These are phyloP conservation scores for Nicotiana noctiflora DNA, from an alignment of 257 asterid species.

Conservation along the genomic window DNA sequence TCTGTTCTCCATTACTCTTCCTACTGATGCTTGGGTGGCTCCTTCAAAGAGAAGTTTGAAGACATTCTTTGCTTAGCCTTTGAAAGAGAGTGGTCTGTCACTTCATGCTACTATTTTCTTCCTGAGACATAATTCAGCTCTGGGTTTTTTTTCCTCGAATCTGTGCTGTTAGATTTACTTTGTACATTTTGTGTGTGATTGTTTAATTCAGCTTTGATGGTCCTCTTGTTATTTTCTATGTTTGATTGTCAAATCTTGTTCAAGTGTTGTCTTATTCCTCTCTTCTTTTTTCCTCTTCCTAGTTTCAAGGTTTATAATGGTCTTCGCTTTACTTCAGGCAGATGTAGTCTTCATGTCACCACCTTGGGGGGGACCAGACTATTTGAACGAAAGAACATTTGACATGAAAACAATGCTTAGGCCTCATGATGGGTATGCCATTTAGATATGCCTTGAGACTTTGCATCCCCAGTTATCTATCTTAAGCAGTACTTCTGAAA, in stretches of 20 bases:
- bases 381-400: conserved; percentile 56
- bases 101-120: background rate
- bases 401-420: conserved; percentile 74
- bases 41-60: background rate
- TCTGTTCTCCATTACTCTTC: background rate
- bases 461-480: background rate
- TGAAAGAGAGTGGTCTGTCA: background rate
- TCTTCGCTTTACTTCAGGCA: conserved; percentile 45
- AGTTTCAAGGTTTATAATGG: background rate
- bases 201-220: background rate
- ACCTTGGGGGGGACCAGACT: conserved; percentile 99
- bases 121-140: background rate
- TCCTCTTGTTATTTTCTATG: background rate
- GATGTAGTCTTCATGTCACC: conserved; percentile 82
- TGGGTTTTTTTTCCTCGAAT: background rate
- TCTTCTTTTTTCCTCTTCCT: background rate
- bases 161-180: background rate
- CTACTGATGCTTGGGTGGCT: background rate
- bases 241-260: background rate
- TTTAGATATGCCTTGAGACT: background rate
- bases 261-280: background rate
- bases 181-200: background rate
- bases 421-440: conserved; percentile 77
- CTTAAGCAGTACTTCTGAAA: conserved; percentile 5
- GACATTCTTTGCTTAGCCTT: background rate